Base-by-base conservation (phyloP, 768 basidiomycete genomes). In the Pleurotus djamor region DNA sequence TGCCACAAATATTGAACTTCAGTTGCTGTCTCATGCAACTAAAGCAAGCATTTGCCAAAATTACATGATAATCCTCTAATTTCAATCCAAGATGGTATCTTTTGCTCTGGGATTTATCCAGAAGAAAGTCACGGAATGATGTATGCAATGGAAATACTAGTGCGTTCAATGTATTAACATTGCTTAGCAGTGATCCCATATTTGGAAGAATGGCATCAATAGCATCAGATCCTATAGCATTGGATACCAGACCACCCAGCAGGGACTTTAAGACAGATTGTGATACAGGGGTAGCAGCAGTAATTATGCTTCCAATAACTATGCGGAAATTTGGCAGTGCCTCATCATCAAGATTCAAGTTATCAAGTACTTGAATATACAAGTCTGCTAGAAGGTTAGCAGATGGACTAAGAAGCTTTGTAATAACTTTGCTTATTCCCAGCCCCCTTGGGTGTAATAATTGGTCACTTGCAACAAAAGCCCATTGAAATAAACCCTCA, bases 1-100 rank as follows among this genome's bases (percentile, higher is more conserved):
- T 58, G 9, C 62, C 44, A 28, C 76, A 79, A 7, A 79, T 76
- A 43, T 79, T 77, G 65, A 79, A 79, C 49, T 58, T 63, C 44
- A 79, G 72, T 13, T 60, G 62, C 35, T 47, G 52, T 8, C 61
- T 62, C 76, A 79, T 75, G 34, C 69, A 60, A 33, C 54, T 51
- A 9, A 79, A 61, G 37, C 66, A 68, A 12, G 63, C 61, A 5
- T 52, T 41, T 5, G 67, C 64, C 0, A 76, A 63, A 28, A 59
- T 45, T 1, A 36, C 41, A 16, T 73, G 65, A 35, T n/a, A n/a
- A n/a, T 68, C 21, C 9, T 13, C 9, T 21, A 4, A 16, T 32
- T 47, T 37, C 59, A 48, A 67, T 34, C 68, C 59, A 52, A 57
- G 58, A 52, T 72, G 74, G 3, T 41, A 56, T 3, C 58, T 59